Evolutionary conservation across 31 red algal species (phyloP).

Genomic region (Asparagopsis taxiformis): DNA sequence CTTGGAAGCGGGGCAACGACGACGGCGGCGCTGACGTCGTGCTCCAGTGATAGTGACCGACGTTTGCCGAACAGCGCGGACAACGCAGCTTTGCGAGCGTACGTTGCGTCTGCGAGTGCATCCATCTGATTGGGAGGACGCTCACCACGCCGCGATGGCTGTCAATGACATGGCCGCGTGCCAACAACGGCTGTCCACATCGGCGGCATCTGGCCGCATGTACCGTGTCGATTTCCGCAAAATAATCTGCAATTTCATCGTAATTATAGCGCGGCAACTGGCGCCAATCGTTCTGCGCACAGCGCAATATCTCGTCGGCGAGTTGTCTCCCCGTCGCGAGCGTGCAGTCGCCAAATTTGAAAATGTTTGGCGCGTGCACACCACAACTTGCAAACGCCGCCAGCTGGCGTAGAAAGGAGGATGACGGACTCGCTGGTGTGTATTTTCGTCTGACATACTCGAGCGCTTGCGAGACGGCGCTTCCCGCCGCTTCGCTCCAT

Average conservation of each 20-base stretch:
- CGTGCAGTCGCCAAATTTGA: neutral
- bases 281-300: neutral
- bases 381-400: neutral
- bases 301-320: slow-evolving; percentile 2
- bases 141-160: neutral
- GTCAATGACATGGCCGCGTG: neutral
- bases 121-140: slow-evolving; percentile 18
- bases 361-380: neutral
- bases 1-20: too few species aligned
- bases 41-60: too few species aligned
- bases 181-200: slow-evolving; percentile 11
- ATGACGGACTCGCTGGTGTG: slow-evolving; percentile 1
- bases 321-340: neutral
- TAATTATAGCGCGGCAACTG: neutral
- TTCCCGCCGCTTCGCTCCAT: neutral
- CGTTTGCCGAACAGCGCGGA: too few species aligned
- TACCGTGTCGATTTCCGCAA: neutral
- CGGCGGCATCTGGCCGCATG: neutral
- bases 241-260: neutral
- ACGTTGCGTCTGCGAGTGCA: too few species aligned
- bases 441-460: neutral
- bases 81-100: too few species aligned
- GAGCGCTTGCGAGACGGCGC: neutral
- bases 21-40: too few species aligned
- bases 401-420: slow-evolving; percentile 6